phyloP scores from a whole-genome alignment of 345 rosid genomes.

The Rhizophora mangle region DNA sequence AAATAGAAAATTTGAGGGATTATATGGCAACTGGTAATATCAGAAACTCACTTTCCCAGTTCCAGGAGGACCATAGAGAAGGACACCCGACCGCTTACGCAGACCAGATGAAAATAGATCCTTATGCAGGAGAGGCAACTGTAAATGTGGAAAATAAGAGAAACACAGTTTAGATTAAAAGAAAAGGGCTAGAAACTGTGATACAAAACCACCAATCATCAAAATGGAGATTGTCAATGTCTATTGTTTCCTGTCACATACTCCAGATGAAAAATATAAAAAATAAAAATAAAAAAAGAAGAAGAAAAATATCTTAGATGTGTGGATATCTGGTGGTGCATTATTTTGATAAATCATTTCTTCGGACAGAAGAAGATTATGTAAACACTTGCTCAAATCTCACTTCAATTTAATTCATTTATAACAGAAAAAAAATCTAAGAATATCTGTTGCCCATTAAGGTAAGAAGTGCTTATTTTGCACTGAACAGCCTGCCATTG shows the following conservation, averaged over 20 bases:
- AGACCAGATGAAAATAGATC: conserved; percentile 90
- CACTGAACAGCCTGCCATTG: neutral
- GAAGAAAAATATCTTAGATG: neutral
- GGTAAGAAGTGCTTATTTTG: neutral
- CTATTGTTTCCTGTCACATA: no score
- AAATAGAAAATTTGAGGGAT: conserved; percentile 10
- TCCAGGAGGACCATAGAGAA: conserved; percentile 98
- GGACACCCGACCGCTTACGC: conserved; percentile 97
- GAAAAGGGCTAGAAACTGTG: neutral
- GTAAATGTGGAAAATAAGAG: conserved; percentile 18
- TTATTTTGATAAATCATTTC: conserved; percentile 1
- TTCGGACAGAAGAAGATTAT: neutral
- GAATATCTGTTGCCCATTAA: neutral
- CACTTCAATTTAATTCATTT: neutral
- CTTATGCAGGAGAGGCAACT: conserved; percentile 90
- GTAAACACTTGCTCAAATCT: neutral
- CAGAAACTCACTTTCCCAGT: conserved; percentile 72
- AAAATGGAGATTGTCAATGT: no score
- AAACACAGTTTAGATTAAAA: neutral
- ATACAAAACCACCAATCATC: no score
- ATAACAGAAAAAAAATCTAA: neutral
- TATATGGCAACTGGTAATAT: conserved; percentile 5
- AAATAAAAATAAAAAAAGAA: no score
- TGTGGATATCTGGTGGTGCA: neutral
- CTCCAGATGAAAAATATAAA: no score